Percentiles rank a stretch among this genome's conserved stretches.
Conservation (phyloP, 2,329 filamentous ascomycete genomes). For the Hortaea werneckii region DNA sequence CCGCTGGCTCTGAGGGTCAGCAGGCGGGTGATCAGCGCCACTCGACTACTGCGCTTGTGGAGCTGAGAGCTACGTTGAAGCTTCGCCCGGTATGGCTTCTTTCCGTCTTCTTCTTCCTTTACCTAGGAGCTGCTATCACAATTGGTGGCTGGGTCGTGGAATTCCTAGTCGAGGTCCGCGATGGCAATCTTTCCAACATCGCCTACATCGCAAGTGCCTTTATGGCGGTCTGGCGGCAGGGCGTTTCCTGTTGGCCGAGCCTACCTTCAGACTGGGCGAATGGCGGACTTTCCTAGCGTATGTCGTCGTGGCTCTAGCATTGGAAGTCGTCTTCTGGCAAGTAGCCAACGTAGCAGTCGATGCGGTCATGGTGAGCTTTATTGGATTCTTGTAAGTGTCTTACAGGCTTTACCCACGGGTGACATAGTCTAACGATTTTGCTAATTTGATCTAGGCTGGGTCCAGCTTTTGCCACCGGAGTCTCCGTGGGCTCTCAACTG, state of each 20-base stretch:
- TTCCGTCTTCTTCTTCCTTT: constrained; percentile 40
- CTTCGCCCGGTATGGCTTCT: constrained; percentile 44
- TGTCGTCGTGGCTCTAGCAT: constrained; percentile 39
- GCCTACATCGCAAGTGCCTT: constrained; percentile 54
- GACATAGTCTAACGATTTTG: not conserved
- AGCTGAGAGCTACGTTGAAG: too few relatives aligned
- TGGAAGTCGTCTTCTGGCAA: constrained; percentile 52
- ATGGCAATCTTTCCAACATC: constrained; percentile 44
- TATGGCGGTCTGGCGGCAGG: constrained; percentile 34
- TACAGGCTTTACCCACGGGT: constrained; percentile 5
- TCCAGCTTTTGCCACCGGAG: constrained; percentile 45
- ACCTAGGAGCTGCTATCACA: constrained; percentile 47
- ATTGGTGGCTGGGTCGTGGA: constrained; percentile 56
- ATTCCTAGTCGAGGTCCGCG: constrained; percentile 51
- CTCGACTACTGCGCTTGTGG: too few relatives aligned
- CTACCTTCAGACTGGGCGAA: constrained; percentile 41
- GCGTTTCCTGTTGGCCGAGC: constrained; percentile 8
- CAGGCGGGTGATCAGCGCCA: too few relatives aligned
- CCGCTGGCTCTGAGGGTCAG: too few relatives aligned
- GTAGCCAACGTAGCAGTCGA: constrained; percentile 39
- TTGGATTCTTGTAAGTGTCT: constrained; percentile 48
- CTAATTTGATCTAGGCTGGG: not conserved
- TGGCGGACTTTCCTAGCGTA: constrained; percentile 49
- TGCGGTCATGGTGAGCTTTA: constrained; percentile 38
- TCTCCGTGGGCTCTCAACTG: constrained; percentile 28